Evolutionary conservation across 2,329 filamentous ascomycete species (phyloP).

Genomic region (Curvularia sp.): DNA sequence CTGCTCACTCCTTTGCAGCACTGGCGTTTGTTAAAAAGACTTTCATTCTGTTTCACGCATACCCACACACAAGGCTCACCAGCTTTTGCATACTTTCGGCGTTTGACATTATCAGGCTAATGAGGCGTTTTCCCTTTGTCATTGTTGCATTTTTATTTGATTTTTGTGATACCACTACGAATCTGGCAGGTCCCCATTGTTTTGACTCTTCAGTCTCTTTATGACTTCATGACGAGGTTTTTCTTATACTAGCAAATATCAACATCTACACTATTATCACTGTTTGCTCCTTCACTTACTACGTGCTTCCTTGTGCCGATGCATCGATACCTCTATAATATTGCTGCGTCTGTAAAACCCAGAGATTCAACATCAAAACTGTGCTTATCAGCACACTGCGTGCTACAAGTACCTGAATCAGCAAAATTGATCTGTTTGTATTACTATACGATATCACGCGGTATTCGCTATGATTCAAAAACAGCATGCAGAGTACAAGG

Average conservation of each 20-base stretch:
- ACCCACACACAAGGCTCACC: not conserved
- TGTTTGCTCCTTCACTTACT: not conserved
- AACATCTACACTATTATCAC: not conserved
- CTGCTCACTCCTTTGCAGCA: constrained; percentile 10
- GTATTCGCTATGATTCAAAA: not conserved
- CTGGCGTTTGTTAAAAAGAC: constrained; percentile 16
- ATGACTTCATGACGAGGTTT: not conserved
- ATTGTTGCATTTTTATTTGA: not conserved
- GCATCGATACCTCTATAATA: not conserved
- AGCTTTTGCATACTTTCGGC: not conserved
- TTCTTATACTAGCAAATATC: not conserved
- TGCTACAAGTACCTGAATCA: no score
- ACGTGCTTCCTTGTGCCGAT: not conserved
- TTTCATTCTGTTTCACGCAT: constrained; percentile 1
- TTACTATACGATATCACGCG: not conserved
- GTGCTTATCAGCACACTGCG: not conserved
- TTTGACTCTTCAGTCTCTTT: not conserved
- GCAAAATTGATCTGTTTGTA: no score
- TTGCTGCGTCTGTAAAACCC: not conserved
- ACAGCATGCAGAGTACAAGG: not conserved
- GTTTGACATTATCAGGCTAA: not conserved
- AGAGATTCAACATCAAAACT: not conserved
- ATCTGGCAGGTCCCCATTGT: constrained; percentile 14
- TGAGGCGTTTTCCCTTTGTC: constrained; percentile 6
- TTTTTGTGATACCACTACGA: constrained; percentile 19